Evolutionary conservation across 2,329 filamentous ascomycete genomes (phyloP), one percentile per base, ranked within the genome.

Genomic region (Davidsoniella neocaledoniae): DNA sequence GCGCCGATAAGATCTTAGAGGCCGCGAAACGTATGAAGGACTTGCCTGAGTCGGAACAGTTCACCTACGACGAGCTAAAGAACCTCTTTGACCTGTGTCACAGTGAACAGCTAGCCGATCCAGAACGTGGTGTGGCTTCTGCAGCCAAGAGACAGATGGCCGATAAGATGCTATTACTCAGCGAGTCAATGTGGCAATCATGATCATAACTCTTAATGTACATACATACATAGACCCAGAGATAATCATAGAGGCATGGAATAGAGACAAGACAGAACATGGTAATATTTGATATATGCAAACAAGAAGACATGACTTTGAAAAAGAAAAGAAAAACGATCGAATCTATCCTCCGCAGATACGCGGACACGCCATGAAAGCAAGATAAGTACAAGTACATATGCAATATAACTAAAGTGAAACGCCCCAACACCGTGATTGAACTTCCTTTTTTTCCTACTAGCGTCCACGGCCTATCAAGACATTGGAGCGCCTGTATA

Each of bases 171-270:
- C 63, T 83, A 53, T 75, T 74, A 57, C 66, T 88, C 57, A 83
- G 78, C 58, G 83, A 87, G 68, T 71, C 79, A 57, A 77, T 83
- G 75, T 85, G 77, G 78, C 74, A 80, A 63, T 71, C 64, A 52
- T 73, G 26, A 33, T 33, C 26, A 33, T 21, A 21, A 21, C 21
- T 21, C 21, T 21, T 21, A 21, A 21, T 21, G 21, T 21, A 21
- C 21, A 21, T 21, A 21, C 21, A 21, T 33, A 33, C 26, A 33
- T 33, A 33, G 8, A 33, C 26, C 7, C 8, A 33, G 26, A 12
- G 26, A 33, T 12, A 33, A 9, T 33, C 26, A 33, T 33, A 33
- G 10, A 33, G 26, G 7, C 26, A 16, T 12, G 21, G 14, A 26
- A 40, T 10, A 43, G 40, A 25, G 9, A 43, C 17, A 16, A 41